Evolutionary conservation across 2,329 filamentous ascomycete genomes (phyloP).

Genomic region (Dothiorella sarmentorum): DNA sequence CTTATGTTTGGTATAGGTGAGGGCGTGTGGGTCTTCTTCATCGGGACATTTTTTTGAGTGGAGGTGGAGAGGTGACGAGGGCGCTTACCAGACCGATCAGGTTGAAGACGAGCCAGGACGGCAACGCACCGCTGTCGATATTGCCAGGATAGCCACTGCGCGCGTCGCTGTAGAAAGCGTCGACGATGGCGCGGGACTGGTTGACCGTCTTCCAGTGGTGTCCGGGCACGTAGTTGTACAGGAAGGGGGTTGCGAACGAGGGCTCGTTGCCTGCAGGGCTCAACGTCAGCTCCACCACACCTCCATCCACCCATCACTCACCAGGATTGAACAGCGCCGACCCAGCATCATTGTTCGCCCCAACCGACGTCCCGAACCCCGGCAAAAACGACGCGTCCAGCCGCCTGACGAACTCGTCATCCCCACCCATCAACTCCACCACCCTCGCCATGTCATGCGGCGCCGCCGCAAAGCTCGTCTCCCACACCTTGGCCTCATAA

Average conservation of each 20-base stretch:
- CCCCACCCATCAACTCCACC: slow-evolving; percentile 43
- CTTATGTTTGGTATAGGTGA: not conserved
- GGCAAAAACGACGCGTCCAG: slow-evolving; percentile 43
- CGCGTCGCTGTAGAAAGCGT: slow-evolving; percentile 41
- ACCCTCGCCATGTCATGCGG: slow-evolving; percentile 43
- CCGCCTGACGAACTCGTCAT: slow-evolving; percentile 36
- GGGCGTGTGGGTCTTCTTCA: no score
- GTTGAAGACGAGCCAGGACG: slow-evolving; percentile 51
- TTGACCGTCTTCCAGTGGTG: slow-evolving; percentile 29
- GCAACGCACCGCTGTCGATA: slow-evolving; percentile 47
- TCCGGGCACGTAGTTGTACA: slow-evolving; percentile 39
- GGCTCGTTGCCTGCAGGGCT: slow-evolving; percentile 35
- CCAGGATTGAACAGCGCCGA: slow-evolving; percentile 24
- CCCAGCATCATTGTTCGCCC: slow-evolving; percentile 29
- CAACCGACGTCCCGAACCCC: slow-evolving; percentile 33
- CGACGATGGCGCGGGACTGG: slow-evolving; percentile 30
- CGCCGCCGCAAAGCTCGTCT: slow-evolving; percentile 44
- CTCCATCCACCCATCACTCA: not conserved
- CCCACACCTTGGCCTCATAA: slow-evolving; percentile 37
- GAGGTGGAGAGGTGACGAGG: no score
- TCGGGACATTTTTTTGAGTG: no score
- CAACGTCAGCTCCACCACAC: not conserved
- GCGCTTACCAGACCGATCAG: slow-evolving; percentile 41
- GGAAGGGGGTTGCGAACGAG: slow-evolving; percentile 39
- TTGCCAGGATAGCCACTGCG: slow-evolving; percentile 45